Percentiles rank a stretch among this genome's conserved stretches.
phyloP scores from a whole-genome alignment of 352 stramenopile species.

The Pythium oligandrum region DNA sequence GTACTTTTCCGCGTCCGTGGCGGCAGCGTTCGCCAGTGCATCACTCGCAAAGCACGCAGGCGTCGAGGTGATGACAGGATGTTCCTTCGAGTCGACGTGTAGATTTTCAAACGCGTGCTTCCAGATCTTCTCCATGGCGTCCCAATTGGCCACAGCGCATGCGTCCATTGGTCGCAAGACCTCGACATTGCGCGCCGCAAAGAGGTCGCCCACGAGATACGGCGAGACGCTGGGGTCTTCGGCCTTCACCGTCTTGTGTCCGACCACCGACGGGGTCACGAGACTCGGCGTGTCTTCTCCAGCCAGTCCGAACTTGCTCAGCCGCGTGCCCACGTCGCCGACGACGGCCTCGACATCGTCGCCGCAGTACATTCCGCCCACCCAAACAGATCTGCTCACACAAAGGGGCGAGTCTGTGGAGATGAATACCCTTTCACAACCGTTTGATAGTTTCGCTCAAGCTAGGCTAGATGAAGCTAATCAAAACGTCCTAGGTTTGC shows the following conservation, averaged over 20 bases:
- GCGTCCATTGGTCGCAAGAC: slow-evolving; percentile 50
- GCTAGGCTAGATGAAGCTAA: too few relatives aligned
- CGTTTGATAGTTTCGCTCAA: too few relatives aligned
- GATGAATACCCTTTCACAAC: too few relatives aligned
- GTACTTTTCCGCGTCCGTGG: slow-evolving; percentile 72
- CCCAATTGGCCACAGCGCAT: slow-evolving; percentile 72
- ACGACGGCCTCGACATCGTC: slow-evolving; percentile 96
- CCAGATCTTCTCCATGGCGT: slow-evolving; percentile 85
- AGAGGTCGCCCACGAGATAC: slow-evolving; percentile 48
- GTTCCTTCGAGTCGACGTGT: slow-evolving; percentile 55
- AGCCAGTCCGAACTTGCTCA: slow-evolving; percentile 93
- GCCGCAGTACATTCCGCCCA: slow-evolving; percentile 87
- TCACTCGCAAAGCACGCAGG: slow-evolving; percentile 76
- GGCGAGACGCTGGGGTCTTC: slow-evolving; percentile 4
- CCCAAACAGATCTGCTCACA: too few relatives aligned
- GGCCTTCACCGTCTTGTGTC: slow-evolving; percentile 13
- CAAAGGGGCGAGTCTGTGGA: too few relatives aligned
- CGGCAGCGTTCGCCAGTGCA: slow-evolving; percentile 44
- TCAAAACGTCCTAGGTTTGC: too few relatives aligned
- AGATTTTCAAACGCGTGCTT: slow-evolving; percentile 65
- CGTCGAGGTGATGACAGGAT: slow-evolving; percentile 74
- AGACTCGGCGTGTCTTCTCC: slow-evolving; percentile 93
- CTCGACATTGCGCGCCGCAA: slow-evolving; percentile 49
- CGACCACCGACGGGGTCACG: slow-evolving; percentile 76
- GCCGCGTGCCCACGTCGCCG: slow-evolving; percentile 89